Evolutionary conservation across 116 monocot species (phyloP).

Genomic region (Phalaenopsis hybrid): DNA sequence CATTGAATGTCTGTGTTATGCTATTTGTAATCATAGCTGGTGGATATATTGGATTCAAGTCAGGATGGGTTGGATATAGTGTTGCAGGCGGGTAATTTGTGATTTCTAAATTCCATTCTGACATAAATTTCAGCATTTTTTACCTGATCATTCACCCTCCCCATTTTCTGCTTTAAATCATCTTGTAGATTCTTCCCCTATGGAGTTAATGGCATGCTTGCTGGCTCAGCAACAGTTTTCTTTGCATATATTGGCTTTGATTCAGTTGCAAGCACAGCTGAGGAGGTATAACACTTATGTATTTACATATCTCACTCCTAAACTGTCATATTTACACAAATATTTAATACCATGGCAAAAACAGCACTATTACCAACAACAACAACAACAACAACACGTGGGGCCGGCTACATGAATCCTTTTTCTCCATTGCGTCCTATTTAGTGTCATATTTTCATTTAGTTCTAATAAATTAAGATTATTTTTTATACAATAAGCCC

Average conservation of each 20-base stretch:
- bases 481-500: too few species aligned
- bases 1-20: conserved; percentile 73
- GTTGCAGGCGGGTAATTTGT: conserved; percentile 54
- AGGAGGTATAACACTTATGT: conserved; percentile 53
- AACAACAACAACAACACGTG: too few species aligned
- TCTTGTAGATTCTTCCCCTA: conserved; percentile 81
- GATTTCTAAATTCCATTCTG: neutral
- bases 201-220: conserved; percentile 89
- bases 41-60: conserved; percentile 86
- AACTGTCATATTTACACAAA: too few species aligned
- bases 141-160: neutral
- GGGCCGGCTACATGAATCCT: too few species aligned
- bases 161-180: neutral
- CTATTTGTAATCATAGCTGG: conserved; percentile 86
- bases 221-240: conserved; percentile 96
- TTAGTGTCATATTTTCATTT: too few species aligned
- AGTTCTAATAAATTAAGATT: too few species aligned
- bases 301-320: too few species aligned
- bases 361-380: too few species aligned
- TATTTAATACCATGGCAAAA: too few species aligned
- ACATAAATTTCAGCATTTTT: neutral
- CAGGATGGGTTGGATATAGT: conserved; percentile 89
- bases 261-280: conserved; percentile 94
- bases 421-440: too few species aligned
- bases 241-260: conserved; percentile 97